phyloP scores from a whole-genome alignment of 257 asterid species.

The Pogostemon cablin region DNA sequence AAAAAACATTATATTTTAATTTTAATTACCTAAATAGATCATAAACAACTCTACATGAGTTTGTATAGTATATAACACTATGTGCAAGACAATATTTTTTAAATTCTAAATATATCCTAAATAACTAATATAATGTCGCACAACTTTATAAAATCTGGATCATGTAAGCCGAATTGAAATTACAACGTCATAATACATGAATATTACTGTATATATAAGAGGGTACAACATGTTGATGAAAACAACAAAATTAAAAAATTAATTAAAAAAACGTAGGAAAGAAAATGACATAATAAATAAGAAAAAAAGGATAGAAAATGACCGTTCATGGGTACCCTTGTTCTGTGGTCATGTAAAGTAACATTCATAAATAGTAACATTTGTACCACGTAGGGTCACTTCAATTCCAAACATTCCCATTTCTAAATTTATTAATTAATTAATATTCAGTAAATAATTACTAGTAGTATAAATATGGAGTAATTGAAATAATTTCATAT shows the following conservation, averaged over 20 bases:
- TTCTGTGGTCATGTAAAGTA: conserved; percentile 26
- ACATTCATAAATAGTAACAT: conserved; percentile 34
- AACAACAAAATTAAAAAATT: conserved; percentile 29
- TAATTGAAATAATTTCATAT: neutral
- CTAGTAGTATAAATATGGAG: neutral
- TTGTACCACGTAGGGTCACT: conserved; percentile 25
- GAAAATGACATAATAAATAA: conserved; percentile 26
- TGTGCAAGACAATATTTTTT: too few relatives aligned
- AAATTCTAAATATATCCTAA: too few relatives aligned
- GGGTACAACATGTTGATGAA: neutral
- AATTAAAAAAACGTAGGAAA: conserved; percentile 10
- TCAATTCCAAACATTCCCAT: neutral
- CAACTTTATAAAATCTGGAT: too few relatives aligned
- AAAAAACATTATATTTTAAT: too few relatives aligned
- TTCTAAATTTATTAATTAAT: neutral
- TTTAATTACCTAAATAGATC: too few relatives aligned
- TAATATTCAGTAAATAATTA: neutral
- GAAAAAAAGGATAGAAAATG: conserved; percentile 27
- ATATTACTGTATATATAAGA: too few relatives aligned
- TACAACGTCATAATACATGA: too few relatives aligned
- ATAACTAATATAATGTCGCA: too few relatives aligned
- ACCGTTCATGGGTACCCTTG: conserved; percentile 28
- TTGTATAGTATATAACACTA: too few relatives aligned
- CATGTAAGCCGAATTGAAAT: too few relatives aligned
- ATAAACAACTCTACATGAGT: too few relatives aligned